Base-by-base conservation (phyloP, 169 alveolate genomes). In the Cryptosporidium baileyi region DNA sequence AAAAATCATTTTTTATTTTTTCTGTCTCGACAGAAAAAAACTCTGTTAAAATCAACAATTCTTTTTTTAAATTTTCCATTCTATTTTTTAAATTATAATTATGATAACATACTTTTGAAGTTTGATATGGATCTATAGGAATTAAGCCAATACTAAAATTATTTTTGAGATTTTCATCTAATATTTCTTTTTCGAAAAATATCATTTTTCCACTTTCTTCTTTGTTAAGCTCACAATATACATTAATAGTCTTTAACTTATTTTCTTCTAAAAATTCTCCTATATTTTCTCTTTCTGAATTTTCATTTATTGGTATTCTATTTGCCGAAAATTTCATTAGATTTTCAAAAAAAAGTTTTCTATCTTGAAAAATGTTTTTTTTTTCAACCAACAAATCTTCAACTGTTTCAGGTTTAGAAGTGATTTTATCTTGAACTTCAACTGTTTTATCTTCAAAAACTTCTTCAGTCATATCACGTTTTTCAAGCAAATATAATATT, bases 391-490 rank as follows among this genome's bases (percentile, higher is more conserved):
- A 5, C 2, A 57, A 7, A 51, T 15, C 8, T 13, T 24, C 0
- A 5, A 3, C 40, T 19, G 41, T 0, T 7, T 4, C 40, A 5
- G 32, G 26, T n/a, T n/a, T n/a, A n/a, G n/a, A n/a, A n/a, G n/a
- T n/a, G n/a, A n/a, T n/a, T n/a, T n/a, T n/a, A 1, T 30, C 40
- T 24, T 1, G 5, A 6, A 57, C 4, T 57, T 57, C 40, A 19
- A 17, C 8, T 19, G 13, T 24, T 11, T 0, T 19, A 30, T 30
- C 19, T 65, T 65, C 81, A 47, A 47, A 65, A 4, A 26, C 34
- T 30, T 45, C 62, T 24, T 65, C 81, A 24, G 3, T 65, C 41
- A 74, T 19, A 22, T 22, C 28, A 38, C 67, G 85, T 19, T 52
- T 51, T 15, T 19, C 32, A 38, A 54, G 30, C 8, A 74, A 7